A percentile compares a stretch with the other conserved stretches of the same genome.
These are phyloP conservation scores for Picochlorum sp. DNA, from an alignment of 139 green algal genomes.

Conservation along the genomic window DNA sequence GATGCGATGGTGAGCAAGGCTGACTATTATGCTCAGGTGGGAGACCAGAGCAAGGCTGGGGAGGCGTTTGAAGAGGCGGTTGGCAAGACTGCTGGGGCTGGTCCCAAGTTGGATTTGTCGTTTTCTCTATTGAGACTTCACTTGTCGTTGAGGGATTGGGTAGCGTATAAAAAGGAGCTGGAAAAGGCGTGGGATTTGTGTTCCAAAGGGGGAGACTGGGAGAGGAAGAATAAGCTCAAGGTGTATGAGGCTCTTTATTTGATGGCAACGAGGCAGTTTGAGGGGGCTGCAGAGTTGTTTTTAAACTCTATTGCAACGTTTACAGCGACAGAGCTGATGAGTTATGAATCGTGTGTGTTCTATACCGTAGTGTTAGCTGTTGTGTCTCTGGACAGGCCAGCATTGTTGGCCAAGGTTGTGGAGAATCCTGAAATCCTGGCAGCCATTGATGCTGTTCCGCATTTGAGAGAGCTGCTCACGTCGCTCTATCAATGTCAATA, in stretches of 20 bases:
- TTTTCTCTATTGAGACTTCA: conserved; percentile 78
- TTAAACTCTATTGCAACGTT: conserved; percentile 95
- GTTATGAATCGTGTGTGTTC: conserved; percentile 79
- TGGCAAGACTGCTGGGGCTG: conserved; percentile 79
- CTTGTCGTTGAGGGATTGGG: conserved; percentile 73
- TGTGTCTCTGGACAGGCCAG: conserved; percentile 56
- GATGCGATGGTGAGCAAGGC: conserved; percentile 84
- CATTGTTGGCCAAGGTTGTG: conserved; percentile 65
- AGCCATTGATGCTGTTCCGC: conserved; percentile 76
- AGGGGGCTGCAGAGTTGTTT: conserved; percentile 75
- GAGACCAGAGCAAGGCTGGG: conserved; percentile 61
- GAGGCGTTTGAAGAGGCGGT: conserved; percentile 65
- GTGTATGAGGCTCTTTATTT: conserved; percentile 92
- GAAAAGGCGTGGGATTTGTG: conserved; percentile 61
- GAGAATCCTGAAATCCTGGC: conserved; percentile 91
- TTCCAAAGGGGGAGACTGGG: conserved; percentile 91
- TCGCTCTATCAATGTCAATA: conserved; percentile 90
- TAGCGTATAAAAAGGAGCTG: conserved; percentile 58
- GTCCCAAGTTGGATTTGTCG: conserved; percentile 88
- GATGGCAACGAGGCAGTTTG: conserved; percentile 80
- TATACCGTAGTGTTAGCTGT: conserved; percentile 82
- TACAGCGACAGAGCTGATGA: conserved; percentile 87
- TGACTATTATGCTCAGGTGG: conserved; percentile 68
- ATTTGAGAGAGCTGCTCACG: conserved; percentile 73
- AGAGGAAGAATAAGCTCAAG: conserved; percentile 98